Evolutionary conservation across 2,329 filamentous ascomycete genomes (phyloP), one percentile per base, ranked within the genome.

Genomic region (Fusarium armeniacum): DNA sequence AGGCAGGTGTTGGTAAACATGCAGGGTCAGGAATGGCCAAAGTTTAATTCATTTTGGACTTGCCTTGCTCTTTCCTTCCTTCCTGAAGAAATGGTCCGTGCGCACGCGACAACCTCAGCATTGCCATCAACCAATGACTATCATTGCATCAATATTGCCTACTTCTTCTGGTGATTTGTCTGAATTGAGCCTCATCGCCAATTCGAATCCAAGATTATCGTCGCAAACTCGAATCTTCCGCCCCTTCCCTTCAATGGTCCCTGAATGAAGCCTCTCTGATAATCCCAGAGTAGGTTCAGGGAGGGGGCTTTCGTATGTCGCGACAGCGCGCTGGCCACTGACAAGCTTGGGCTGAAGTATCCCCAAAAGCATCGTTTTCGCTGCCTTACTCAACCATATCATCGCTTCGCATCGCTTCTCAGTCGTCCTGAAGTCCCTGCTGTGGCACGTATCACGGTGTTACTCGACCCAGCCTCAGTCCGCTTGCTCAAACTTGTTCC

Each of bases 261-360:
- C 66, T 72, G 69, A 60, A 75, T 75, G 73, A 73, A 65, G 66
- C 56, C 62, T 62, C 68, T 67, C 61, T 69, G 55, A 71, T 44
- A 46, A 44, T 18, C 57, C 51, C 59, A 62, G 69, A 71, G 62
- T 46, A 69, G 70, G 68, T 72, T 71, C 46, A 64, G 68, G 71
- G 70, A 71, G 71, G 73, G 68, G 73, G 69, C 53, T 71, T 67
- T 69, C 53, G 67, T 64, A 65, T 67, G 62, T 67, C 62, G 69
- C 67, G 68, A 62, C 56, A 58, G 60, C 71, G 71, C 56, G 44
- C 53, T 53, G 63, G 59, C 24, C 56, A 53, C 60, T 54, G 57
- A 62, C 36, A 58, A 65, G 53, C 57, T 61, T 69, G 71, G 62
- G 50, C 70, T 69, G 69, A 60, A 60, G 64, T 41, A 62, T 64